These are phyloP conservation scores for Dioscorea zingiberensis DNA, from an alignment of 106 monocot genomes.

Conservation along the genomic window DNA sequence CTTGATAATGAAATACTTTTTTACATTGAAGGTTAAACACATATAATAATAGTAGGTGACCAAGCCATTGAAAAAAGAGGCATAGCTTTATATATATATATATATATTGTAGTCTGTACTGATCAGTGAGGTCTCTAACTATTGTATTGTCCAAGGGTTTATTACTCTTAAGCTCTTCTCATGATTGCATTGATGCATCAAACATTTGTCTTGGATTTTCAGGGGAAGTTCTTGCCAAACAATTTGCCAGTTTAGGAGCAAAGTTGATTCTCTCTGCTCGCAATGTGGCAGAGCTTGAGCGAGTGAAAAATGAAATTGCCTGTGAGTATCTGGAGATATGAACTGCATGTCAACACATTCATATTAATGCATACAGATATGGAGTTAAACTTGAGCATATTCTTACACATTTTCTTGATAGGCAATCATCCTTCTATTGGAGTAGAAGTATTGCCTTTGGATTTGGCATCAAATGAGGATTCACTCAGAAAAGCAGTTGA, in stretches of 20 bases:
- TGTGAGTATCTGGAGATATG: slow-evolving; percentile 19
- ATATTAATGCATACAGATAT: no score
- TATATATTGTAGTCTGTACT: no score
- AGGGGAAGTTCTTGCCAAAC: slow-evolving; percentile 73
- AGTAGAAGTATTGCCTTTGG: slow-evolving; percentile 80
- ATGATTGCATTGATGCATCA: no score
- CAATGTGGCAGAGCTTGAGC: slow-evolving; percentile 67
- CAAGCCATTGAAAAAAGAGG: no score
- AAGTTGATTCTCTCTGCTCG: slow-evolving; percentile 87
- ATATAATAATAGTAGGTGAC: no score
- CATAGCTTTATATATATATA: no score
- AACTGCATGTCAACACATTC: not conserved
- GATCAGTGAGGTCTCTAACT: no score
- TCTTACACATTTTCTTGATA: not conserved
- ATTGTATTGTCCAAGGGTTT: no score
- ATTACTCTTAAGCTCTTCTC: no score
- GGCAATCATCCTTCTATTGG: slow-evolving; percentile 31
- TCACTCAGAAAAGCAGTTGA: slow-evolving; percentile 60
- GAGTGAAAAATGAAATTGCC: slow-evolving; percentile 69
- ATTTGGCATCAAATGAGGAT: slow-evolving; percentile 73
- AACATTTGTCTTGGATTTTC: slow-evolving; percentile 5
- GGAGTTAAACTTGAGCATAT: not conserved
- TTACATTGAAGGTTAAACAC: no score
- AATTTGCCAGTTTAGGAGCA: slow-evolving; percentile 76
- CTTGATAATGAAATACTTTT: no score